Evolutionary conservation across 2,329 filamentous ascomycete species (phyloP).

Genomic region (Ambrosiella beaveri): DNA sequence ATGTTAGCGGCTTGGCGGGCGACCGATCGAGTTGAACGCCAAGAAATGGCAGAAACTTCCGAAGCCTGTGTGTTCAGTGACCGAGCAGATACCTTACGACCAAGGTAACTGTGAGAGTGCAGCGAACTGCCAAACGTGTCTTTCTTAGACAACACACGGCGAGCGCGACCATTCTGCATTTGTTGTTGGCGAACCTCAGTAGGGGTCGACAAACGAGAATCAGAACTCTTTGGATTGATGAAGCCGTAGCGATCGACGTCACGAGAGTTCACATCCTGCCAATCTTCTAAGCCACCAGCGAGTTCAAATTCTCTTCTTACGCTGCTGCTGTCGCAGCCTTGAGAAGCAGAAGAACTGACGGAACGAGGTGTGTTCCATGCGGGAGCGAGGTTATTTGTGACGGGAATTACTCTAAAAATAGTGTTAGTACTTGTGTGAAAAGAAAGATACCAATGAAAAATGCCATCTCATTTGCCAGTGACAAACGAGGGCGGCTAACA

Average conservation of each 20-base stretch:
- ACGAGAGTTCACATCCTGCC: slow-evolving; percentile 43
- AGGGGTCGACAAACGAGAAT: slow-evolving; percentile 25
- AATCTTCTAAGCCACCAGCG: slow-evolving; percentile 46
- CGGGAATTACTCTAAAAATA: slow-evolving; percentile 13
- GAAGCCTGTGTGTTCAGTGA: slow-evolving; percentile 42
- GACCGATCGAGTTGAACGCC: slow-evolving; percentile 35
- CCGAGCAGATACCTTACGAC: slow-evolving; percentile 37
- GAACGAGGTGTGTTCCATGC: slow-evolving; percentile 24
- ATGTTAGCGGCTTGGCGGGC: slow-evolving; percentile 41
- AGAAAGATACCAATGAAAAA: not conserved
- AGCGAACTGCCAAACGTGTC: slow-evolving; percentile 19
- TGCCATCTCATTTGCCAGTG: not conserved
- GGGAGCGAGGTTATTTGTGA: slow-evolving; percentile 18
- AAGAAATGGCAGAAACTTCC: slow-evolving; percentile 31
- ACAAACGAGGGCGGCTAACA: not conserved
- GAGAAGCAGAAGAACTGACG: slow-evolving; percentile 26
- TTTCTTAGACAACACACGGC: slow-evolving; percentile 23
- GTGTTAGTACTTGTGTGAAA: slow-evolving; percentile 13
- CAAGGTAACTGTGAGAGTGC: slow-evolving; percentile 17
- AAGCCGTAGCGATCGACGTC: slow-evolving; percentile 54
- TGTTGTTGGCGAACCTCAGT: slow-evolving; percentile 18
- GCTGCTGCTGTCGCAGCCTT: slow-evolving; percentile 25
- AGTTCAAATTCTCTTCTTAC: slow-evolving; percentile 27
- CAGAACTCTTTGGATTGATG: slow-evolving; percentile 28
- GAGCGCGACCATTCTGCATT: slow-evolving; percentile 19